phyloP scores from a whole-genome alignment of 2,329 filamentous ascomycete genomes.

The Arachnomyces sp. region DNA sequence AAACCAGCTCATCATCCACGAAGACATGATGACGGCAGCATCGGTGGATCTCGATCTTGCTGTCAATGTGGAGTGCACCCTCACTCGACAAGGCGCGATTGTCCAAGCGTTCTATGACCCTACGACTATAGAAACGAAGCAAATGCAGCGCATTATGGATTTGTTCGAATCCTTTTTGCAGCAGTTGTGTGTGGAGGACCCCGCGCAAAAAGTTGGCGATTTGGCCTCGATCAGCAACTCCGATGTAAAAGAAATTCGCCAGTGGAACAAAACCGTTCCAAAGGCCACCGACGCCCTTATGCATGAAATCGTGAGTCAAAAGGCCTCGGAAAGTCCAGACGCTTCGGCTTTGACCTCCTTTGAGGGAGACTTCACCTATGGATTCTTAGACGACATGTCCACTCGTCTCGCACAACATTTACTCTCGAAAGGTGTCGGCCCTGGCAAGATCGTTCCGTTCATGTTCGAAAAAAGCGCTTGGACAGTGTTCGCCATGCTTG shows the following conservation, averaged over 20 bases:
- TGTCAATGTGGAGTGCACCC: no score
- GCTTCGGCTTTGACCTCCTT: conserved; percentile 16
- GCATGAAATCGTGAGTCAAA: conserved; percentile 16
- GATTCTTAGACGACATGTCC: conserved; percentile 15
- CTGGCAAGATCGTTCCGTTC: conserved; percentile 3
- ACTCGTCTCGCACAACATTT: conserved; percentile 7
- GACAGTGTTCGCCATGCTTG: conserved; percentile 2
- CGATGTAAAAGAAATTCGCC: neutral
- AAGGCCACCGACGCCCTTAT: conserved; percentile 12
- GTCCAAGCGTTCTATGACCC: no score
- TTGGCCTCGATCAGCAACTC: neutral
- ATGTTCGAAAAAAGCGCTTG: conserved; percentile 2
- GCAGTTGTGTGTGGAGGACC: conserved; percentile 2
- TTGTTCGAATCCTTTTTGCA: no score
- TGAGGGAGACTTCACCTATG: conserved; percentile 17
- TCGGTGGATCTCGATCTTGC: no score
- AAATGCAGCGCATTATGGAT: no score
- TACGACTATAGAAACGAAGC: no score
- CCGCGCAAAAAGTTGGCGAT: neutral
- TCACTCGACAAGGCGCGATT: no score
- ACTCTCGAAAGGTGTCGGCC: conserved; percentile 4
- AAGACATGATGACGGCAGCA: no score
- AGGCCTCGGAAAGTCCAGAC: conserved; percentile 10
- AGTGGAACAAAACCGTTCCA: conserved; percentile 3
- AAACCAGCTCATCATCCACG: no score